These are phyloP conservation scores for Cladosporium oxysporum DNA, from an alignment of 2,329 filamentous ascomycete genomes.

Conservation along the genomic window DNA sequence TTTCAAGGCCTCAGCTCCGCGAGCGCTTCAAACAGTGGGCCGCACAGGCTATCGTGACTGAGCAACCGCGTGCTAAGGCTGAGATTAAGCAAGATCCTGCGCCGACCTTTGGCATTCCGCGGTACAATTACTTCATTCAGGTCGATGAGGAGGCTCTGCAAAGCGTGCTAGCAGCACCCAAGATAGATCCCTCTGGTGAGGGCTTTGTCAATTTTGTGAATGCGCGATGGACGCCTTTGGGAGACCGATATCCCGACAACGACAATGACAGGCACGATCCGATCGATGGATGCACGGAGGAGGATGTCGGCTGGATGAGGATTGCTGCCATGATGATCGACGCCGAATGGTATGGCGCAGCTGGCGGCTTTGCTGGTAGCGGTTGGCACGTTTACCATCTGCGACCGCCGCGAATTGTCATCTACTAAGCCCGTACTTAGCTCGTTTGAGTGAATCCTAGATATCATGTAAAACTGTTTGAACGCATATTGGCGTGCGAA, in stretches of 20 bases:
- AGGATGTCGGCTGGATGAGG: neutral
- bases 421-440: neutral
- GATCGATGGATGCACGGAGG: slow-evolving; percentile 5
- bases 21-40: slow-evolving; percentile 2
- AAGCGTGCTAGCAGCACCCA: neutral
- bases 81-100: neutral
- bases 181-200: neutral
- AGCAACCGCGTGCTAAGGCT: slow-evolving; percentile 1
- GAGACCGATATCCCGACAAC: neutral
- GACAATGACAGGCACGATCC: neutral
- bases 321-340: neutral
- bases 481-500: too few relatives aligned
- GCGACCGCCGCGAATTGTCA: neutral
- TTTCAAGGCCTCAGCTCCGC: slow-evolving; percentile 1
- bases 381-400: neutral
- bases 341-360: neutral
- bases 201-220: neutral
- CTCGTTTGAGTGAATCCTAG: neutral
- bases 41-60: neutral
- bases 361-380: neutral
- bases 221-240: neutral
- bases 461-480: too few relatives aligned
- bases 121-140: slow-evolving; percentile 4
- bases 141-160: neutral
- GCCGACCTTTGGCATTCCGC: neutral